Conservation (phyloP, 2,329 filamentous ascomycete genomes). For the Epichloe sp. region DNA sequence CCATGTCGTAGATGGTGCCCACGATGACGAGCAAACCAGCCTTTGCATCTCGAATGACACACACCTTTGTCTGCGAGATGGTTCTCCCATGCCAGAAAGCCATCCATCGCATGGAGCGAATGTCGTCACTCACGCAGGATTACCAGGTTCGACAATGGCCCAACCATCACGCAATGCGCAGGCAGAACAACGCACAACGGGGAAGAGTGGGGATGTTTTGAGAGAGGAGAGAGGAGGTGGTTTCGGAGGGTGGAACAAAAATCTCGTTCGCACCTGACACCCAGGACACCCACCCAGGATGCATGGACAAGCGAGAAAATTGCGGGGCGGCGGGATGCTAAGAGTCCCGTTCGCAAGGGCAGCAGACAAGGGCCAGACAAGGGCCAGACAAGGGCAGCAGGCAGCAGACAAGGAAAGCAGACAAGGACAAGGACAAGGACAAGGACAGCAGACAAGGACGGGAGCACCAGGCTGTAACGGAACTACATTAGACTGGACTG, state of each 20-base stretch:
- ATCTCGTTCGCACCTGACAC: not conserved
- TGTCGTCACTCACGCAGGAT: not conserved
- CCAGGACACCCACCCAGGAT: not conserved
- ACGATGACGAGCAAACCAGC: not conserved
- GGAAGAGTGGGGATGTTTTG: not conserved
- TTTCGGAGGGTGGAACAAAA: not conserved
- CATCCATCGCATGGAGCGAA: not conserved
- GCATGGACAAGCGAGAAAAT: not conserved
- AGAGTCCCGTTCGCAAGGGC: not conserved
- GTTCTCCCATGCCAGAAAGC: not conserved
- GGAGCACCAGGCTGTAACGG: not conserved
- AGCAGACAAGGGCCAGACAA: no score
- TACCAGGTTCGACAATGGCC: not conserved
- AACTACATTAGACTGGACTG: not conserved
- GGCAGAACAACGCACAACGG: not conserved
- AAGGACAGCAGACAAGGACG: not conserved
- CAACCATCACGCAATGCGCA: not conserved
- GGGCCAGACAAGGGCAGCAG: not conserved
- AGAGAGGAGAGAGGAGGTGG: not conserved
- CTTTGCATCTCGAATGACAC: slow-evolving; percentile 1
- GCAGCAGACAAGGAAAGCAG: not conserved
- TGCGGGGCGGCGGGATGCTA: not conserved
- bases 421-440: not conserved
- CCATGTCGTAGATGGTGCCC: not conserved
- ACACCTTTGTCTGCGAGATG: not conserved